A percentile compares a stretch with the other conserved stretches of the same genome.
Conservation (phyloP, 2,329 filamentous ascomycete genomes). For the Fusarium compactum region DNA sequence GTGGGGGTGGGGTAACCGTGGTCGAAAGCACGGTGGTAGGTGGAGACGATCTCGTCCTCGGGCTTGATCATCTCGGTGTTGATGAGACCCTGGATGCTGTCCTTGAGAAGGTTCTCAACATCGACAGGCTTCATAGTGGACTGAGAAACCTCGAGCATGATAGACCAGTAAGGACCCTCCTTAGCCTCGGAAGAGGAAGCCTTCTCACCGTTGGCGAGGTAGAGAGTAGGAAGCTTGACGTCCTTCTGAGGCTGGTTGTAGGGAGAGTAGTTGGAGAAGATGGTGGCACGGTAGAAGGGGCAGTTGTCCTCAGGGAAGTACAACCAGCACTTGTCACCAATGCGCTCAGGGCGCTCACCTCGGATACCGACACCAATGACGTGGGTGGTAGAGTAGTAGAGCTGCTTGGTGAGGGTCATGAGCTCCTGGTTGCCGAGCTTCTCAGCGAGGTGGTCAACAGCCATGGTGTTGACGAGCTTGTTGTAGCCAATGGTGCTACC, state of each 20-base stretch:
- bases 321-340: constrained; percentile 99
- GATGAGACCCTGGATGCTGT: constrained; percentile 95
- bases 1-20: constrained; percentile 97
- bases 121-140: constrained; percentile 96
- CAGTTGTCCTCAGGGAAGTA: constrained; percentile 99
- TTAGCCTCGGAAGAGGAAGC: constrained; percentile 77
- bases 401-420: constrained; percentile 83
- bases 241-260: constrained; percentile 92
- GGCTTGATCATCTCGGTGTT: constrained; percentile 97
- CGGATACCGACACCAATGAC: constrained; percentile 96
- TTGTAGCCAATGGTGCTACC: constrained; percentile 91
- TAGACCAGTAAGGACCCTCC: constrained; percentile 98
- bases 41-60: constrained; percentile 94
- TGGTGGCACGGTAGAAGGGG: constrained; percentile 99
- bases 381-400: constrained; percentile 97
- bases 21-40: constrained; percentile 97
- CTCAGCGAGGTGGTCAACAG: constrained; percentile 88
- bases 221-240: constrained; percentile 86
- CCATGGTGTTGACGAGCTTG: constrained; percentile 96
- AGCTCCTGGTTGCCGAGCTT: constrained; percentile 90
- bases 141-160: constrained; percentile 99
- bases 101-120: constrained; percentile 83
- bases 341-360: constrained; percentile 90
- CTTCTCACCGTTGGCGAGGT: constrained; percentile 87
- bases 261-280: constrained; percentile 99